Conservation (phyloP, 129 eudicot species). For the Pseudognaphalium luteoalbum region DNA sequence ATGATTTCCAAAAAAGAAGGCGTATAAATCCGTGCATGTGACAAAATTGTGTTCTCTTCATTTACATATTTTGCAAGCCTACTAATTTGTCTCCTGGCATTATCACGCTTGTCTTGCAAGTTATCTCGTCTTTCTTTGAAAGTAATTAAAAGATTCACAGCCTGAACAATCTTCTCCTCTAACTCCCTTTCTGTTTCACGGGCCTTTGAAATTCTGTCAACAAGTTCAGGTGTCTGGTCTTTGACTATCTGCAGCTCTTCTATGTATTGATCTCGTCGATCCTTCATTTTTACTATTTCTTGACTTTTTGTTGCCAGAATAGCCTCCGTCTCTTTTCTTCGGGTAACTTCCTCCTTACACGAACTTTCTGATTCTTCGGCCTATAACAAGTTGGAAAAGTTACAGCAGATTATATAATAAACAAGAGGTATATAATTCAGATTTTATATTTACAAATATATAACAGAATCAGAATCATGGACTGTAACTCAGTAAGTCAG, state of each 20-base stretch:
- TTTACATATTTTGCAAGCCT: constrained; percentile 31
- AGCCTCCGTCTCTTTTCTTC: constrained; percentile 54
- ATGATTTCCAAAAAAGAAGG: constrained; percentile 64
- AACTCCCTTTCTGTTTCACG: constrained; percentile 51
- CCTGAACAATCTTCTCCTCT: constrained; percentile 80
- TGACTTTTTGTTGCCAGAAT: constrained; percentile 41
- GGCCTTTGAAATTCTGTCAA: constrained; percentile 47
- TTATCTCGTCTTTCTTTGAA: constrained; percentile 61
- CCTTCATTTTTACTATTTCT: constrained; percentile 52
- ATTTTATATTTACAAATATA: background rate
- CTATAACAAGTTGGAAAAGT: constrained; percentile 40
- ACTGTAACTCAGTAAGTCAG: background rate
- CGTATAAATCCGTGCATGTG: constrained; percentile 35
- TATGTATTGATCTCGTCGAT: constrained; percentile 40
- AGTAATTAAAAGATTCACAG: constrained; percentile 66
- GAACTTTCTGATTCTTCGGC: constrained; percentile 60
- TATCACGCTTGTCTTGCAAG: constrained; percentile 49
- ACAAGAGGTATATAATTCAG: background rate
- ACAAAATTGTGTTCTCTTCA: constrained; percentile 21
- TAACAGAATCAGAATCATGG: background rate
- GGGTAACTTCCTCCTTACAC: constrained; percentile 44
- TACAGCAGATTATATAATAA: background rate
- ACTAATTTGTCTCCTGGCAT: constrained; percentile 45
- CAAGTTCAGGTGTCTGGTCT: constrained; percentile 49
- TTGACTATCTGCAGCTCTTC: constrained; percentile 52